These are phyloP conservation scores for Magnaporthiopsis rhizophila DNA, from an alignment of 2,329 filamentous ascomycete species.

Conservation along the genomic window DNA sequence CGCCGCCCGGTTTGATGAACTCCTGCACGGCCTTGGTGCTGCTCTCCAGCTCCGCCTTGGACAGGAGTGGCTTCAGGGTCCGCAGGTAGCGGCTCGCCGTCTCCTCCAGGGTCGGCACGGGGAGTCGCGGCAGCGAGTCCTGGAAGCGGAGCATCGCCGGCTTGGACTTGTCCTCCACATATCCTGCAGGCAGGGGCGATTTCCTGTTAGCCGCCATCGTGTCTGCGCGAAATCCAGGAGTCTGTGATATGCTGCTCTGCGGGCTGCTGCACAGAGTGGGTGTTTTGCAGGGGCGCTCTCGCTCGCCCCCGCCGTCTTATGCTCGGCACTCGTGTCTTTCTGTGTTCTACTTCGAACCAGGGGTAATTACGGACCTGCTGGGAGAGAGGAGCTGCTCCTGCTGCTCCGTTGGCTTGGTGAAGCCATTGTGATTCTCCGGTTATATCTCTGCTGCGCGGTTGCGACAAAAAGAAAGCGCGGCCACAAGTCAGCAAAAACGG, in stretches of 20 bases:
- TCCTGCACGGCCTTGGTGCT: constrained; percentile 80
- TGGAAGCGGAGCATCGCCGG: constrained; percentile 78
- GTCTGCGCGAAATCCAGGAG: neutral
- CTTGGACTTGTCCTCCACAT: constrained; percentile 72
- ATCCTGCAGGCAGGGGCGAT: constrained; percentile 41
- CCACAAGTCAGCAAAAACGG: constrained; percentile 1
- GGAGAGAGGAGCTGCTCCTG: constrained; percentile 48
- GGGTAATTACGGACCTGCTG: constrained; percentile 32
- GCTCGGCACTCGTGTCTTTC: too few relatives aligned
- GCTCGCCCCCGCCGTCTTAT: neutral
- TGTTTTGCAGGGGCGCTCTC: neutral
- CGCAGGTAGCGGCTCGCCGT: constrained; percentile 75
- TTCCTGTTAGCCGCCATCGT: constrained; percentile 1
- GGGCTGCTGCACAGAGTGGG: too few relatives aligned
- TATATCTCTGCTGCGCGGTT: constrained; percentile 6
- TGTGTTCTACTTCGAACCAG: neutral
- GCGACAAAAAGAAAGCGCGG: neutral
- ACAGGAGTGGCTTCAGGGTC: constrained; percentile 67
- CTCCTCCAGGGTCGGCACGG: constrained; percentile 76
- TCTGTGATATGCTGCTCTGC: neutral
- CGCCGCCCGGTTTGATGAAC: constrained; percentile 80
- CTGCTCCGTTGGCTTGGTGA: constrained; percentile 43
- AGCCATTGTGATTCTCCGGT: constrained; percentile 38
- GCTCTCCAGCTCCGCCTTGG: constrained; percentile 56
- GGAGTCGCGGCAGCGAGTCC: constrained; percentile 72